Evolutionary conservation across 805 yeast genomes (phyloP).

Genomic region (Candida tammaniensis): DNA sequence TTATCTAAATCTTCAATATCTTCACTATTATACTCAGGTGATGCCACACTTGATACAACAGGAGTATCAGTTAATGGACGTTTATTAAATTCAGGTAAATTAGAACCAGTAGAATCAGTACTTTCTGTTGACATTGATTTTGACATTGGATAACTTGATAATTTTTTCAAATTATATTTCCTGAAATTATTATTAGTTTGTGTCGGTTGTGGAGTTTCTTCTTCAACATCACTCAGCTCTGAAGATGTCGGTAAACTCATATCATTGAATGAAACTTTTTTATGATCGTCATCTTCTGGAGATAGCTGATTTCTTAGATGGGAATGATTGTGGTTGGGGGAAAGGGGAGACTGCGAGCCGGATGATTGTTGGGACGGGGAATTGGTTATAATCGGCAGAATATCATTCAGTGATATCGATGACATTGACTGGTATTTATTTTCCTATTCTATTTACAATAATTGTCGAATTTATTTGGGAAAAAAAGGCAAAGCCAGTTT

Average conservation of each 20-base stretch:
- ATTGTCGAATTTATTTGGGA: too few relatives aligned
- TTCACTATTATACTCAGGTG: conserved; percentile 44
- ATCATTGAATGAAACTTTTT: conserved; percentile 11
- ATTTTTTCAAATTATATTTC: conserved; percentile 13
- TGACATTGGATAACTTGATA: conserved; percentile 17
- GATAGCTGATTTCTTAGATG: conserved; percentile 1
- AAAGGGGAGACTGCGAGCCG: not conserved
- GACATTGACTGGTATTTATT: too few relatives aligned
- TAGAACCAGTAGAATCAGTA: conserved; percentile 12
- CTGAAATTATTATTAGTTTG: conserved; percentile 1
- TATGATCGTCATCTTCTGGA: conserved; percentile 1
- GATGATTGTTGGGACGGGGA: not conserved
- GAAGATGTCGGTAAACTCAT: conserved; percentile 9
- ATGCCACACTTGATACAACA: conserved; percentile 51
- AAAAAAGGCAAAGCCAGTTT: too few relatives aligned
- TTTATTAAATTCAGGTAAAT: conserved; percentile 60
- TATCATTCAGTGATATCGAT: conserved; percentile 6
- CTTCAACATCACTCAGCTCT: conserved; percentile 12
- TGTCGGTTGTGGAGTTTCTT: not conserved
- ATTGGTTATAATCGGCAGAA: conserved; percentile 2
- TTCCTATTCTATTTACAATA: too few relatives aligned
- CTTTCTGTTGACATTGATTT: conserved; percentile 15
- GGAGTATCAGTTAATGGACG: conserved; percentile 79
- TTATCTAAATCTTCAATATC: conserved; percentile 25
- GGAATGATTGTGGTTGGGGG: not conserved